Base-by-base conservation (phyloP, 2,329 filamentous ascomycete genomes). In the Fusarium goolgardi region DNA sequence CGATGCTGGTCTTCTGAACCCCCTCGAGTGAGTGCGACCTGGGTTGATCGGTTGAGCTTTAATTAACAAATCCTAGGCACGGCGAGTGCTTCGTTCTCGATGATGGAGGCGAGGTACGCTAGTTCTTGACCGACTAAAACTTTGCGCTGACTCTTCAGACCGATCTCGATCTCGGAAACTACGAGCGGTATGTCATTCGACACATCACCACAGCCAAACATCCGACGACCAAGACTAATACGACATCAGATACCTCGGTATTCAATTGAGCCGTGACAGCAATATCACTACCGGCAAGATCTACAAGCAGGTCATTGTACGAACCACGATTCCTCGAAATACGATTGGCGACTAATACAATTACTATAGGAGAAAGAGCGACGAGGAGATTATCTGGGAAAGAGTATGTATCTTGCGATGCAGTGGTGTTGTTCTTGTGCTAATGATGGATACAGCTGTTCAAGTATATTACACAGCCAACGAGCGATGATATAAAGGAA, bases 261-360 rank as follows among this genome's bases (percentile, higher is more conserved):
- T 95, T 69, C 92, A 90, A 56, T 85, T 98, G 64, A 93, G 89
- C 11, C 85, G 90, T 65, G 94, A 97, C 73, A 93, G 95, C 83
- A 98, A 98, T 80, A 97, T 99, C 80, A 99, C 96, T 5, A 97
- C 95, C 8, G 96, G 96, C 76, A 97, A 98, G 83, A 93, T 98
- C 72, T 98, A 97, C 81, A 86, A 93, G 75, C 88, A 91, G 74
- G 94, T 97, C 55, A 94, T 97, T 73, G 85, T 90, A 76, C 84
- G 86, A 55, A 39, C 45, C n/a, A 15, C 32, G 23, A 59, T 32
- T 7, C 11, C 11, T 4, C 21, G 6, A 27, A 15, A 32, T 4
- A 13, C 23, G 35, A 55, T 16, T 15, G 2, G 46, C 18, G 13
- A 43, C 23, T 63, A 25, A 61, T 47, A 37, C 21, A 27, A 41